A percentile compares a stretch with the other conserved stretches of the same genome.
phyloP scores from a whole-genome alignment of 768 basidiomycete genomes.

The Russula earlei region DNA sequence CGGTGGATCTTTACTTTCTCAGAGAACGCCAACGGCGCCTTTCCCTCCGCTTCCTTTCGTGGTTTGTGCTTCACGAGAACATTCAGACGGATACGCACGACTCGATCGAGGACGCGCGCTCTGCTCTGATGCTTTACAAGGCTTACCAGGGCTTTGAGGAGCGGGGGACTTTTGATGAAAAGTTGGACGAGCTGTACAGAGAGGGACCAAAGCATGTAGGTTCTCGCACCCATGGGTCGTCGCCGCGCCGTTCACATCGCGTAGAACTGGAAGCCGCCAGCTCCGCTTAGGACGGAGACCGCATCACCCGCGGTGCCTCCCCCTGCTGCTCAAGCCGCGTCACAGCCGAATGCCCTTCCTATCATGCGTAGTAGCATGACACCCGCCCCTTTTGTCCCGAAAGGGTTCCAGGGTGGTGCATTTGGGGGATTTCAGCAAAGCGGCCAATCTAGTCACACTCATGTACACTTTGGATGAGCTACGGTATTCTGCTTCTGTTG shows the following conservation, averaged over 20 bases:
- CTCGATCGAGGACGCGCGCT: slow-evolving; percentile 94
- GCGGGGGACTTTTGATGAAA: slow-evolving; percentile 70
- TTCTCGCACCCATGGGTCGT: slow-evolving; percentile 8
- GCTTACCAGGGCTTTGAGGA: slow-evolving; percentile 70
- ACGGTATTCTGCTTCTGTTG: neutral
- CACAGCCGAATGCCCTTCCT: slow-evolving; percentile 13
- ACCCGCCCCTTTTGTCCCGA: slow-evolving; percentile 8
- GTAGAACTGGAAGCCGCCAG: slow-evolving; percentile 53
- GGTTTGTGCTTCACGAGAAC: slow-evolving; percentile 85
- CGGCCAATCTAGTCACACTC: slow-evolving; percentile 9
- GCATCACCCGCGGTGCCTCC: slow-evolving; percentile 1
- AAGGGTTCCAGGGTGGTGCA: slow-evolving; percentile 11
- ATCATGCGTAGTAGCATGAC: slow-evolving; percentile 13
- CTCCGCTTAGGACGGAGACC: slow-evolving; percentile 13
- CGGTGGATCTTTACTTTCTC: slow-evolving; percentile 92
- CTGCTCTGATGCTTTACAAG: slow-evolving; percentile 78
- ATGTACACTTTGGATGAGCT: slow-evolving; percentile 8
- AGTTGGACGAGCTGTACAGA: slow-evolving; percentile 76
- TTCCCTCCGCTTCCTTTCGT: slow-evolving; percentile 86
- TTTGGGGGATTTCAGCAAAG: slow-evolving; percentile 14
- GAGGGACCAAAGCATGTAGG: slow-evolving; percentile 68
- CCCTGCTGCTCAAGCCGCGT: slow-evolving; percentile 13
- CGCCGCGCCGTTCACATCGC: neutral
- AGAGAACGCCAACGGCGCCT: slow-evolving; percentile 75
- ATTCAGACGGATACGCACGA: slow-evolving; percentile 95